phyloP scores from a whole-genome alignment of 2,329 filamentous ascomycete species.

The Fusarium xylarioides region DNA sequence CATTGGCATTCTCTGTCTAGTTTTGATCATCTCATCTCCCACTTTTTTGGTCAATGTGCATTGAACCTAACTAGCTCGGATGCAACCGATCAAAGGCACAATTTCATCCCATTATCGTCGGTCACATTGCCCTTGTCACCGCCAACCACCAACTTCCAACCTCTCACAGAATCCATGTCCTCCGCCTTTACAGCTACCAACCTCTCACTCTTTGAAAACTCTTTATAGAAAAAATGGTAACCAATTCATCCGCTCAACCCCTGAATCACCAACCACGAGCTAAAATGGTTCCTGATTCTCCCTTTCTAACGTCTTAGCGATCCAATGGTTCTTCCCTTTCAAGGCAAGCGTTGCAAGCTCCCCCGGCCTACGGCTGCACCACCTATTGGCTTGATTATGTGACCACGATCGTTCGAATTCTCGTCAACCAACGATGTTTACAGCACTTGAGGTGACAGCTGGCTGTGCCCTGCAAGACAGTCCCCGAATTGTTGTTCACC shows the following conservation, averaged over 20 bases:
- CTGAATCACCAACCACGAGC: slow-evolving; percentile 24
- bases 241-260: slow-evolving; percentile 4
- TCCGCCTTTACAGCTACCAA: slow-evolving; percentile 8
- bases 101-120: slow-evolving; percentile 1
- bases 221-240: background rate
- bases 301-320: slow-evolving; percentile 23
- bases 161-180: slow-evolving; percentile 10
- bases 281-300: slow-evolving; percentile 34
- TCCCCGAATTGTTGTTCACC: slow-evolving; percentile 36
- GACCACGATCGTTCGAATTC: slow-evolving; percentile 12
- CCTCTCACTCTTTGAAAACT: slow-evolving; percentile 13
- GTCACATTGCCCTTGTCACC: slow-evolving; percentile 10
- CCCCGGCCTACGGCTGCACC: slow-evolving; percentile 34
- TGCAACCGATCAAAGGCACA: slow-evolving; percentile 38
- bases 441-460: slow-evolving; percentile 45
- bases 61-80: slow-evolving; percentile 29
- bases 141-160: slow-evolving; percentile 20
- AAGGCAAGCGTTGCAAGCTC: slow-evolving; percentile 36
- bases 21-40: slow-evolving; percentile 12
- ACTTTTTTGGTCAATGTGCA: slow-evolving; percentile 23
- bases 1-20: background rate
- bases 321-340: slow-evolving; percentile 35
- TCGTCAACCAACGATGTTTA: slow-evolving; percentile 32
- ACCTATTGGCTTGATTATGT: slow-evolving; percentile 39
- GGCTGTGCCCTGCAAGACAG: slow-evolving; percentile 31